Conservation (phyloP, 2,329 filamentous ascomycete species). For the Xenoacremonium recifei region DNA sequence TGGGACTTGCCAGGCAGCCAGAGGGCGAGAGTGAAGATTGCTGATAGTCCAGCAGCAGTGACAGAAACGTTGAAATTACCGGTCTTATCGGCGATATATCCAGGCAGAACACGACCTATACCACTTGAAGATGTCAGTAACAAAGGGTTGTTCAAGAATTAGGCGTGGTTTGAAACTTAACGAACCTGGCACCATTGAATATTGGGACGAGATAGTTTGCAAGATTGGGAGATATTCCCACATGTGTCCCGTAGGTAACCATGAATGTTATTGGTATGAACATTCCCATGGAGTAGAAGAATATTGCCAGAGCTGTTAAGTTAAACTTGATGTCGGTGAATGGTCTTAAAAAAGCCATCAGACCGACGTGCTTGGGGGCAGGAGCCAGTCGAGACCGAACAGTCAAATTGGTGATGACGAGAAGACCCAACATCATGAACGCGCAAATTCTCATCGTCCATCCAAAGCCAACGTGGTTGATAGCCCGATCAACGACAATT, state of each 20-base stretch:
- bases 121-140: too few relatives aligned
- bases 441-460: constrained; percentile 32
- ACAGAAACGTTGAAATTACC: too few relatives aligned
- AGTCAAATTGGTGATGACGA: constrained; percentile 6
- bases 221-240: too few relatives aligned
- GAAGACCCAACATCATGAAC: constrained; percentile 30
- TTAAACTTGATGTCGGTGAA: constrained; percentile 1
- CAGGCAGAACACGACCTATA: too few relatives aligned
- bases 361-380: not conserved
- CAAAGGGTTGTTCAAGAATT: too few relatives aligned
- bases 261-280: too few relatives aligned
- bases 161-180: too few relatives aligned
- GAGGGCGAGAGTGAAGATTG: constrained; percentile 27
- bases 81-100: too few relatives aligned
- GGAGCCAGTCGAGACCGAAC: constrained; percentile 1
- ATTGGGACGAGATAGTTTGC: too few relatives aligned
- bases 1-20: constrained; percentile 32
- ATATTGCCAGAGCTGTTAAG: constrained; percentile 1
- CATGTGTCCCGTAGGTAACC: too few relatives aligned
- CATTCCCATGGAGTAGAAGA: constrained; percentile 8
- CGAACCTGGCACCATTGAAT: too few relatives aligned
- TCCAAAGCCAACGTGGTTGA: constrained; percentile 24
- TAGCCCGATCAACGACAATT: constrained; percentile 30
- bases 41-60: too few relatives aligned
- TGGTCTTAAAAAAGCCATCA: constrained; percentile 1